Percentiles rank a stretch among this genome's conserved stretches.
Conservation (phyloP, 2,329 filamentous ascomycete species). For the Colletotrichum sp. region DNA sequence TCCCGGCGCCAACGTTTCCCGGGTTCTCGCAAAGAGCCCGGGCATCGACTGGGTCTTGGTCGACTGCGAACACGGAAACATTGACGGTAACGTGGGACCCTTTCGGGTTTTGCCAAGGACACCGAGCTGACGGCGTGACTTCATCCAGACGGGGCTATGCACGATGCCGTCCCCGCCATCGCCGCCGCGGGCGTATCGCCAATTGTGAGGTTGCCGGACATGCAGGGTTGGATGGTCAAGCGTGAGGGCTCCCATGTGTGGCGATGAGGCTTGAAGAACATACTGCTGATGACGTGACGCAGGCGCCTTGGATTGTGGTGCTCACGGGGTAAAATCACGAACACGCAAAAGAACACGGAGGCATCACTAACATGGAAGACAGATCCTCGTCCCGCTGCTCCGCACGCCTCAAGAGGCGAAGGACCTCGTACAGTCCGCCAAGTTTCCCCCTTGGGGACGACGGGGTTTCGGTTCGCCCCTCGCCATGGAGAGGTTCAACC, state of each 20-base stretch:
- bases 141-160: slow-evolving; percentile 50
- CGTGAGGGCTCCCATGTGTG: slow-evolving; percentile 39
- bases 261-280: not conserved
- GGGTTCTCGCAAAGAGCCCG: slow-evolving; percentile 61
- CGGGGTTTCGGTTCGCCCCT: slow-evolving; percentile 64
- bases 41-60: slow-evolving; percentile 72
- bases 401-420: slow-evolving; percentile 58
- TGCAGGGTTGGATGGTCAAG: slow-evolving; percentile 62
- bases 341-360: not conserved
- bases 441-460: slow-evolving; percentile 60
- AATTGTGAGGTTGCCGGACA: slow-evolving; percentile 58
- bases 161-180: slow-evolving; percentile 59
- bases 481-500: slow-evolving; percentile 52
- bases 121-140: not conserved
- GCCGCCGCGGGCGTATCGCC: slow-evolving; percentile 48
- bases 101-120: not conserved
- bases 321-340: slow-evolving; percentile 52
- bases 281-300: not conserved
- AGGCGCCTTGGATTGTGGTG: slow-evolving; percentile 63
- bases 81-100: slow-evolving; percentile 50
- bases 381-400: slow-evolving; percentile 59
- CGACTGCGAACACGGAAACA: slow-evolving; percentile 58
- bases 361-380: not conserved
- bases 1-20: slow-evolving; percentile 63
- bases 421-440: slow-evolving; percentile 54